phyloP scores from a whole-genome alignment of 805 yeast species.

The Candida krabiensis region DNA sequence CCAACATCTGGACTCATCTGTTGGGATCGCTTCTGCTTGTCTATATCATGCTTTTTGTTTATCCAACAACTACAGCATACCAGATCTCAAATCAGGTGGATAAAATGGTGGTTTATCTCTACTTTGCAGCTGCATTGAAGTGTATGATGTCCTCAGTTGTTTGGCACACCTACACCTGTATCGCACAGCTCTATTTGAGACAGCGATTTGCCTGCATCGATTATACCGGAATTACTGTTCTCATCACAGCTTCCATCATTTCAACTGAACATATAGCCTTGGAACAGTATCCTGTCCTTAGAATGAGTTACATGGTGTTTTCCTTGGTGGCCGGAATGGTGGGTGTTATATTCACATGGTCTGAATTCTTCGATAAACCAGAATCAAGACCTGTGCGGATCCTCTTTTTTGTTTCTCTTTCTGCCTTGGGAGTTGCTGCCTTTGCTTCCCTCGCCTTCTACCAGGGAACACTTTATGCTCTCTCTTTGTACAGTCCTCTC shows the following conservation, averaged over 20 bases:
- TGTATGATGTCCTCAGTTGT: slow-evolving; percentile 77
- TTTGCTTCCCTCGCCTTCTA: slow-evolving; percentile 53
- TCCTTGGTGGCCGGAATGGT: slow-evolving; percentile 66
- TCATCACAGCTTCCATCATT: slow-evolving; percentile 86
- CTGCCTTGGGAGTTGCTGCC: slow-evolving; percentile 71
- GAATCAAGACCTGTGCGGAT: slow-evolving; percentile 80
- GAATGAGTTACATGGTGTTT: slow-evolving; percentile 52
- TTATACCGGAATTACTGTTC: slow-evolving; percentile 88
- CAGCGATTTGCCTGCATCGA: slow-evolving; percentile 88
- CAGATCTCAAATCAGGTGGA: slow-evolving; percentile 38
- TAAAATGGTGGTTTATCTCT: slow-evolving; percentile 57
- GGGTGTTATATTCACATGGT: slow-evolving; percentile 86
- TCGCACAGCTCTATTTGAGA: slow-evolving; percentile 61
- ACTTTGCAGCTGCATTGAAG: slow-evolving; percentile 68
- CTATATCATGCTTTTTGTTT: slow-evolving; percentile 57
- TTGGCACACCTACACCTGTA: slow-evolving; percentile 92
- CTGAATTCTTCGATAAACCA: slow-evolving; percentile 87
- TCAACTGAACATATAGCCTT: slow-evolving; percentile 83
- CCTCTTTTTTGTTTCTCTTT: slow-evolving; percentile 74
- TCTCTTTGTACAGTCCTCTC: slow-evolving; percentile 64
- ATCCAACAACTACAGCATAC: slow-evolving; percentile 60
- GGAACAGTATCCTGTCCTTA: slow-evolving; percentile 53
- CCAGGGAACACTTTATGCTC: slow-evolving; percentile 55
- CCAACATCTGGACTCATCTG: slow-evolving; percentile 92
- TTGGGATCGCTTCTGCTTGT: slow-evolving; percentile 62